Evolutionary conservation across 768 basidiomycete genomes (phyloP).

Genomic region (Russula foetens): DNA sequence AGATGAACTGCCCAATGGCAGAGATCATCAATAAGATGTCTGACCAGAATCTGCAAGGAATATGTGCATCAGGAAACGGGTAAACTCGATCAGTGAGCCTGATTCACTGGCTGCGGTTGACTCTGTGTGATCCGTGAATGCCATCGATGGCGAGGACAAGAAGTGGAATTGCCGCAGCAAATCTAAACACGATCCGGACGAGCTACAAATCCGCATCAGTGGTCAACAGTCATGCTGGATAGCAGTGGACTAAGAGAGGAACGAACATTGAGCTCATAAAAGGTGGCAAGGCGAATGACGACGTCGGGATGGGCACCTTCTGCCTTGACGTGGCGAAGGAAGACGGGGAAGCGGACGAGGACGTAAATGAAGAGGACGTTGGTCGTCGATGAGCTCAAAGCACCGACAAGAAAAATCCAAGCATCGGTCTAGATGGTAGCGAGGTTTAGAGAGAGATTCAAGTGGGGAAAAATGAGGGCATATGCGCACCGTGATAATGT

Average conservation of each 20-base stretch:
- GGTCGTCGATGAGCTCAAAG: slow-evolving; percentile 55
- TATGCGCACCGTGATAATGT: slow-evolving; percentile 47
- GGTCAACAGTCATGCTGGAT: not conserved
- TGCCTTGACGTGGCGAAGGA: slow-evolving; percentile 59
- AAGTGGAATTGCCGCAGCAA: slow-evolving; percentile 63
- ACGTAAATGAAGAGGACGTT: slow-evolving; percentile 68
- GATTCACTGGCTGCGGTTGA: slow-evolving; percentile 52
- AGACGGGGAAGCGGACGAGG: slow-evolving; percentile 58
- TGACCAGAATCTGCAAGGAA: slow-evolving; percentile 20
- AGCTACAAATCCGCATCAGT: slow-evolving; percentile 35
- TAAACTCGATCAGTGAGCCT: not conserved
- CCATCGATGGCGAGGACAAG: slow-evolving; percentile 61
- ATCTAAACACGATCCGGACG: slow-evolving; percentile 66
- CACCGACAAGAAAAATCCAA: slow-evolving; percentile 71
- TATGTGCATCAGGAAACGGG: not conserved
- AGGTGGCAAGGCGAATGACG: slow-evolving; percentile 63
- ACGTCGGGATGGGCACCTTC: slow-evolving; percentile 71
- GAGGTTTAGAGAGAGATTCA: not conserved
- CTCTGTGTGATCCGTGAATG: slow-evolving; percentile 38
- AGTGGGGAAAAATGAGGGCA: not conserved
- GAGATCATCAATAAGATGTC: slow-evolving; percentile 68
- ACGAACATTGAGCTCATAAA: slow-evolving; percentile 72
- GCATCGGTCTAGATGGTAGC: slow-evolving; percentile 45
- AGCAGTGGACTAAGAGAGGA: not conserved
- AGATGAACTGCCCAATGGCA: slow-evolving; percentile 69